Evolutionary conservation across 192 early-diverging fungal genomes (phyloP), one percentile per base, ranked within the genome.

Genomic region (Bifiguratus adelaidae): DNA sequence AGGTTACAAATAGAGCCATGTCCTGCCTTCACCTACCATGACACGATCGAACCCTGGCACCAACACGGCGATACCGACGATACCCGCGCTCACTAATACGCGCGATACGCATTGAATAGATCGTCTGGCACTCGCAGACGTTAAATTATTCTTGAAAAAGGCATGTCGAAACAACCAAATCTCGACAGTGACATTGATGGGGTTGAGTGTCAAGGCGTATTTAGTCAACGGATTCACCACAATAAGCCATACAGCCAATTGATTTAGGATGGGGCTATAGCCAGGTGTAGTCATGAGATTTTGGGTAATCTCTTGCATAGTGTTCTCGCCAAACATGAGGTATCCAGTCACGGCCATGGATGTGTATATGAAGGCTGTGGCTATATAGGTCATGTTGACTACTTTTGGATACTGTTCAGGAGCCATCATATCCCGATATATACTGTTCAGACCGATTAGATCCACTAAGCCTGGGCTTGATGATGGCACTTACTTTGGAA

Each of bases 11-110:
- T n/a, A n/a, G n/a, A n/a, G n/a, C n/a, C n/a, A n/a, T n/a, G n/a
- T n/a, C n/a, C n/a, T n/a, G n/a, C n/a, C n/a, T n/a, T n/a, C n/a
- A 28, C 76, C 49, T 30, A 70, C 73, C 58, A 85, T 80, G 19
- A 85, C 50, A 23, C 58, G 56, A 42, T 85, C 79, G 54, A 85
- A 85, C 23, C 62, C 56, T 18, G 83, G 83, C 36, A 84, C 71
- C 15, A 55, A 30, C 18, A 82, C 70, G 19, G 83, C 57, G 13
- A 74, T 58, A 7, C 47, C 35, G 16, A 82, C 41, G 9, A 81
- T 58, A 1, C 53, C 0, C 2, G 54, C 36, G 27, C 66, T 55
- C 13, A 61, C 37, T 2, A 58, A 12, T 3, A 70, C 55, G 18
- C 74, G 57, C 28, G 54, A 44, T n/a, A n/a, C n/a, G 2, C 58